phyloP scores from a whole-genome alignment of 352 stramenopile species.

The Pythium brachiatum region DNA sequence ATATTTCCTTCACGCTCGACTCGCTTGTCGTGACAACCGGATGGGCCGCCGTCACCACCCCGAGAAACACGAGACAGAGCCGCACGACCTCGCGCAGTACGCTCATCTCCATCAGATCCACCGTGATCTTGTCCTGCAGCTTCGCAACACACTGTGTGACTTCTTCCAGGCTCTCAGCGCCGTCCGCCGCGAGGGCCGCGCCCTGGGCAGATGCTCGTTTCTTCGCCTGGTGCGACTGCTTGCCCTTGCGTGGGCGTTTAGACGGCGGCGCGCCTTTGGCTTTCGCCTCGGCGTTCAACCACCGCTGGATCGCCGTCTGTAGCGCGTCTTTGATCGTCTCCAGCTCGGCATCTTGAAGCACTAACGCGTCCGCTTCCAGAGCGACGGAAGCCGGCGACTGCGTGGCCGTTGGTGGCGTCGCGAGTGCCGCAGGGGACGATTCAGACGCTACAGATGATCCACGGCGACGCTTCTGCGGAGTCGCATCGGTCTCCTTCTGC shows the following conservation, averaged over 20 bases:
- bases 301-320: slow-evolving; percentile 31
- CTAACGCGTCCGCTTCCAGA: slow-evolving; percentile 28
- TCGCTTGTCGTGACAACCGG: slow-evolving; percentile 8
- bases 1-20: slow-evolving; percentile 33
- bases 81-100: slow-evolving; percentile 43
- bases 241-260: slow-evolving; percentile 39
- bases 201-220: slow-evolving; percentile 36
- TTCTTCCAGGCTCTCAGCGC: slow-evolving; percentile 28
- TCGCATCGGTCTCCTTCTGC: slow-evolving; percentile 9
- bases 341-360: slow-evolving; percentile 38
- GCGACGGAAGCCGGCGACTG: slow-evolving; percentile 23
- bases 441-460: slow-evolving; percentile 16
- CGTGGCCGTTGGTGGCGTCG: slow-evolving; percentile 6
- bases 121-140: slow-evolving; percentile 38
- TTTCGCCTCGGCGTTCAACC: slow-evolving; percentile 25
- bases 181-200: not conserved
- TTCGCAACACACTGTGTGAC: slow-evolving; percentile 36
- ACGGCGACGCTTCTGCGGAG: slow-evolving; percentile 5
- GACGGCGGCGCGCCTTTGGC: slow-evolving; percentile 28
- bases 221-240: slow-evolving; percentile 35
- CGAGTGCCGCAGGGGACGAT: slow-evolving; percentile 5
- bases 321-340: slow-evolving; percentile 43
- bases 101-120: slow-evolving; percentile 28
- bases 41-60: slow-evolving; percentile 42
- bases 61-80: slow-evolving; percentile 41